Evolutionary conservation across 495 filamentous ascomycete species (phyloP).

Genomic region (Penicillium goetzii): DNA sequence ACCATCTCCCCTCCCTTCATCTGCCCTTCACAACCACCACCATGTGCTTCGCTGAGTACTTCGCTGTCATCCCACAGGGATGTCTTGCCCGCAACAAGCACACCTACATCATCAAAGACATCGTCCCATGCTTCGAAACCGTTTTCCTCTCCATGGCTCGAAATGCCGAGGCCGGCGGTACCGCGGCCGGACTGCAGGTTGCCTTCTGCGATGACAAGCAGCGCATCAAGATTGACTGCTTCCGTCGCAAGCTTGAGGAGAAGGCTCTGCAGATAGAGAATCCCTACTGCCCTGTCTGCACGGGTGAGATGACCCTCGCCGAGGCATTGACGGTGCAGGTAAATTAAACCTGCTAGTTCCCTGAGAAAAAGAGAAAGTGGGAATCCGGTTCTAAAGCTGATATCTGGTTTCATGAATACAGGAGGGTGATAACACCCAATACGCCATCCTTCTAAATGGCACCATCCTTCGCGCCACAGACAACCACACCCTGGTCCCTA

Average conservation of each 20-base stretch:
- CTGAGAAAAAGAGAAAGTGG: too few species aligned
- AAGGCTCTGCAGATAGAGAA: not conserved
- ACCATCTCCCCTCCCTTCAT: not conserved
- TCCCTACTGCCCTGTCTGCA: constrained; percentile 1
- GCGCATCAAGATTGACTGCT: not conserved
- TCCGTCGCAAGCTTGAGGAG: not conserved
- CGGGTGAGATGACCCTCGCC: not conserved
- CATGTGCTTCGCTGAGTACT: constrained; percentile 1
- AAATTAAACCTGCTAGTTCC: not conserved
- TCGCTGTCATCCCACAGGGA: not conserved
- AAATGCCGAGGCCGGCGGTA: not conserved
- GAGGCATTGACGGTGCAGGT: not conserved
- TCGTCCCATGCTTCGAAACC: not conserved
- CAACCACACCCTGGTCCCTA: not conserved
- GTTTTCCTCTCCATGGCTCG: not conserved
- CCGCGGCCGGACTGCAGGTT: not conserved
- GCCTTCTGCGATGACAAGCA: not conserved
- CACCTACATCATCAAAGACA: not conserved
- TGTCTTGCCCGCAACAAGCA: not conserved
- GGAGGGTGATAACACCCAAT: not conserved
- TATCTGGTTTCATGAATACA: not conserved
- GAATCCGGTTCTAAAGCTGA: not conserved
- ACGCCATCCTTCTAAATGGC: not conserved
- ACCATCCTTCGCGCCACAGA: not conserved
- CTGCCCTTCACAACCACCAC: not conserved